Evolutionary conservation across 805 yeast species (phyloP).

Genomic region (Kodamaea hsintzibuensis): DNA sequence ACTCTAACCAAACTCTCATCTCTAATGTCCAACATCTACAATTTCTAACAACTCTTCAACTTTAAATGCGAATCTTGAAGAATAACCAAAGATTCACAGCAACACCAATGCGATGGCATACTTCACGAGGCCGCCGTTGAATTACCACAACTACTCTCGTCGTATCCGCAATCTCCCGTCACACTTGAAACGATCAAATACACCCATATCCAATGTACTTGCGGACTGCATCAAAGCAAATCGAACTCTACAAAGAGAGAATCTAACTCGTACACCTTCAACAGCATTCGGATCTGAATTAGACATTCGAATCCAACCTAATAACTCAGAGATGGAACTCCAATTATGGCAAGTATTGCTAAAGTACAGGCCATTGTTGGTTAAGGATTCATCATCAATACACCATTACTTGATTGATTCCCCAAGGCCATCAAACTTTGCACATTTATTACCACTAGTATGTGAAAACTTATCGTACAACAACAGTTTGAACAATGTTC

Average conservation of each 20-base stretch:
- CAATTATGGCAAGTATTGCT: conserved; percentile 13
- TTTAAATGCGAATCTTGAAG: not conserved
- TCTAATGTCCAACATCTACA: not conserved
- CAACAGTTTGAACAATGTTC: conserved; percentile 1
- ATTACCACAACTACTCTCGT: conserved; percentile 24
- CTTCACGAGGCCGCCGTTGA: conserved; percentile 25
- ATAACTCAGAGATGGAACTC: conserved; percentile 17
- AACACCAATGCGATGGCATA: conserved; percentile 1
- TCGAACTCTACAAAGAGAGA: conserved; percentile 9
- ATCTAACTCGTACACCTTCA: not conserved
- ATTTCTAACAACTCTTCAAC: not conserved
- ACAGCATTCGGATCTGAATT: conserved; percentile 5
- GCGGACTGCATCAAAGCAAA: conserved; percentile 6
- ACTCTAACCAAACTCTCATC: no score
- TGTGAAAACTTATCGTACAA: not conserved
- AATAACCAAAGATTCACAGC: no score
- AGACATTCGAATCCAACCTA: conserved; percentile 14
- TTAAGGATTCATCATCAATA: conserved; percentile 6
- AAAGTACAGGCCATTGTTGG: not conserved
- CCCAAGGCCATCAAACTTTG: conserved; percentile 18
- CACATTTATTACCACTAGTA: conserved; percentile 1
- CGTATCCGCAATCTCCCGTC: conserved; percentile 14
- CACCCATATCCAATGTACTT: not conserved
- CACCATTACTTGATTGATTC: conserved; percentile 18
- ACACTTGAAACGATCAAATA: not conserved